Percentiles rank a stretch among this genome's conserved stretches.
Conservation (phyloP, 345 rosid genomes). For the Camelina laxa region DNA sequence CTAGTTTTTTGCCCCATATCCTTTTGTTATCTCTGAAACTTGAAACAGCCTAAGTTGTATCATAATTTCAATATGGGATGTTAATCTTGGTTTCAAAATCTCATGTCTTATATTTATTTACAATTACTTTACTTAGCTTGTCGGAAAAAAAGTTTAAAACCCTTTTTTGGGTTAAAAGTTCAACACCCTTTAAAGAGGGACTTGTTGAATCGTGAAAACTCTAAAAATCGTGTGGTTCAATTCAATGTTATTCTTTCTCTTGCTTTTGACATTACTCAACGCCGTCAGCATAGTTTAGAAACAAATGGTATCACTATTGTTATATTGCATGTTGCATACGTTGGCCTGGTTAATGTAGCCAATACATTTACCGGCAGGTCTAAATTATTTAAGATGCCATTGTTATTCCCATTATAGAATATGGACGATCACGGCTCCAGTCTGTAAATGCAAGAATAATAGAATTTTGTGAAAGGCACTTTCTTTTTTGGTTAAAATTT, state of each 20-base stretch:
- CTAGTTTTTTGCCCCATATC: conserved; percentile 20
- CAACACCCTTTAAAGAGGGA: background rate
- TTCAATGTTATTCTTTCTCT: background rate
- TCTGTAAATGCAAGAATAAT: conserved; percentile 11
- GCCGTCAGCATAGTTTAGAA: conserved; percentile 12
- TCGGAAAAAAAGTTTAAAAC: background rate
- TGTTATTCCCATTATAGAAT: conserved; percentile 13
- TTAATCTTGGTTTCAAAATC: conserved; percentile 8
- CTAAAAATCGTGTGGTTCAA: conserved; percentile 13
- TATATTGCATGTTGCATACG: conserved; percentile 1
- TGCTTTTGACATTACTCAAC: conserved; percentile 7
- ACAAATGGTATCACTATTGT: background rate
- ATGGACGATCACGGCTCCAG: conserved; percentile 10
- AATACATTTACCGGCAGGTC: conserved; percentile 4
- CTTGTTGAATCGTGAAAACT: conserved; percentile 13
- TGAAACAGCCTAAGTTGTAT: conserved; percentile 22
- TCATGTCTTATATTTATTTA: background rate
- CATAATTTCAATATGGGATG: background rate
- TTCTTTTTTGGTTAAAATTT: conserved; percentile 2
- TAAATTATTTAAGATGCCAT: conserved; percentile 17
- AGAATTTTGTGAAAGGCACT: background rate
- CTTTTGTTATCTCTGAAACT: conserved; percentile 3
- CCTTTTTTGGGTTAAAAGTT: background rate
- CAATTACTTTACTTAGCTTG: conserved; percentile 9
- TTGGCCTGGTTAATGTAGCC: conserved; percentile 25